Percentiles rank a stretch among this genome's conserved stretches.
These are phyloP conservation scores for Exutisphaerella laricina DNA, from an alignment of 2,329 filamentous ascomycete species.

Conservation along the genomic window DNA sequence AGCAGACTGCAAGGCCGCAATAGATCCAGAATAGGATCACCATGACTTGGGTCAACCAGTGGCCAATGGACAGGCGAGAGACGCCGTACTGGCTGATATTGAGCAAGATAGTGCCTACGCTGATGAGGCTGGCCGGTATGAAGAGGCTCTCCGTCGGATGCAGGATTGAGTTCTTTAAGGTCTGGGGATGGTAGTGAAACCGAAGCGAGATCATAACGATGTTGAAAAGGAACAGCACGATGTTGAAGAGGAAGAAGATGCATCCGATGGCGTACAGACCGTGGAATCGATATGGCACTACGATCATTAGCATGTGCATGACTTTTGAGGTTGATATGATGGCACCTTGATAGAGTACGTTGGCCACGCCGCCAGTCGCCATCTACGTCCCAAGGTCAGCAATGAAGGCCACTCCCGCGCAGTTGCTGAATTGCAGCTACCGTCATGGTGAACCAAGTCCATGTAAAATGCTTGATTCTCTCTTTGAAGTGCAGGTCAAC, in stretches of 20 bases:
- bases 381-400: conserved; percentile 52
- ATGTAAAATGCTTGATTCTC: conserved; percentile 59
- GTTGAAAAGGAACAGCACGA: conserved; percentile 64
- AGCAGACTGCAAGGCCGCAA: conserved; percentile 58
- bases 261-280: conserved; percentile 46
- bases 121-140: conserved; percentile 62
- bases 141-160: conserved; percentile 77
- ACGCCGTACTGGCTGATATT: conserved; percentile 72
- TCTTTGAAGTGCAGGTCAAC: conserved; percentile 45
- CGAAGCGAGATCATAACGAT: conserved; percentile 60
- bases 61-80: conserved; percentile 43
- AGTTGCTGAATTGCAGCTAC: conserved; percentile 13
- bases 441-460: conserved; percentile 72
- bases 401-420: background rate
- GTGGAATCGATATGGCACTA: conserved; percentile 40
- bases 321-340: background rate
- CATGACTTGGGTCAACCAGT: conserved; percentile 53
- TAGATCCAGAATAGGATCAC: conserved; percentile 71
- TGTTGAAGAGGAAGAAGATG: conserved; percentile 45
- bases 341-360: conserved; percentile 53
- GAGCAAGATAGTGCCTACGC: conserved; percentile 56
- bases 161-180: conserved; percentile 64
- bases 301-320: conserved; percentile 3
- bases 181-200: conserved; percentile 64
- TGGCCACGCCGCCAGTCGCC: conserved; percentile 49